Conservation (phyloP, 2,329 filamentous ascomycete species). For the Herpotrichia juniperi region DNA sequence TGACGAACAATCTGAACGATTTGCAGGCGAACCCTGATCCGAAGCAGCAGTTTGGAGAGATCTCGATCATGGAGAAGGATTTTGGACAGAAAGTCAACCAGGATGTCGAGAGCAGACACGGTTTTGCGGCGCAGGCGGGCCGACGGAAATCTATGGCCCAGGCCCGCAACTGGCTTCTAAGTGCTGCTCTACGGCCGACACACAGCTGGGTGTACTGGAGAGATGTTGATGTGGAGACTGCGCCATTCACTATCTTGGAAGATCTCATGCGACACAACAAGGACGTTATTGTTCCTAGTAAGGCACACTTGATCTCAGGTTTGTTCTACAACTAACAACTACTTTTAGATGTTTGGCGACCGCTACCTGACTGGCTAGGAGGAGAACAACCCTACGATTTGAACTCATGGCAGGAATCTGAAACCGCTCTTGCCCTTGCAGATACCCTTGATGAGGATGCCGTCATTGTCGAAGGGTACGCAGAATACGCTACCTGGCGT, state of each 20-base stretch:
- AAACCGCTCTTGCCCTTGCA: constrained; percentile 90
- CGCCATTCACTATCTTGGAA: constrained; percentile 94
- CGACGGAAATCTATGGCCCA: constrained; percentile 97
- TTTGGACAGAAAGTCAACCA: constrained; percentile 98
- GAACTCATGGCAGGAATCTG: constrained; percentile 99
- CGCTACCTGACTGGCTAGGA: constrained; percentile 97
- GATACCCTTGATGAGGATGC: constrained; percentile 97
- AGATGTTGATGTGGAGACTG: constrained; percentile 97
- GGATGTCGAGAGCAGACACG: constrained; percentile 96
- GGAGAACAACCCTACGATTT: constrained; percentile 98
- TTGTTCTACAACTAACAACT: constrained; percentile 21
- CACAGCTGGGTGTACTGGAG: constrained; percentile 99
- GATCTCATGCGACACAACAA: constrained; percentile 99
- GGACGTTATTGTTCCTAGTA: constrained; percentile 97
- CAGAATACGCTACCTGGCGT: constrained; percentile 97
- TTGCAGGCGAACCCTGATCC: constrained; percentile 82
- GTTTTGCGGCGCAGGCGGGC: constrained; percentile 93
- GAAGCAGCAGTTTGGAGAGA: constrained; percentile 87
- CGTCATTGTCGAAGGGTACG: constrained; percentile 98
- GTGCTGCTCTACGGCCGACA: constrained; percentile 88
- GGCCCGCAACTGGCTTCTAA: constrained; percentile 95
- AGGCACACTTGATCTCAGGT: constrained; percentile 49
- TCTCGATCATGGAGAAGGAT: constrained; percentile 97
- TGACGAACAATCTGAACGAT: constrained; percentile 76
- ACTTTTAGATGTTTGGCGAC: constrained; percentile 81